phyloP scores from a whole-genome alignment of 768 basidiomycete species.

The Ephemerocybe angulata region DNA sequence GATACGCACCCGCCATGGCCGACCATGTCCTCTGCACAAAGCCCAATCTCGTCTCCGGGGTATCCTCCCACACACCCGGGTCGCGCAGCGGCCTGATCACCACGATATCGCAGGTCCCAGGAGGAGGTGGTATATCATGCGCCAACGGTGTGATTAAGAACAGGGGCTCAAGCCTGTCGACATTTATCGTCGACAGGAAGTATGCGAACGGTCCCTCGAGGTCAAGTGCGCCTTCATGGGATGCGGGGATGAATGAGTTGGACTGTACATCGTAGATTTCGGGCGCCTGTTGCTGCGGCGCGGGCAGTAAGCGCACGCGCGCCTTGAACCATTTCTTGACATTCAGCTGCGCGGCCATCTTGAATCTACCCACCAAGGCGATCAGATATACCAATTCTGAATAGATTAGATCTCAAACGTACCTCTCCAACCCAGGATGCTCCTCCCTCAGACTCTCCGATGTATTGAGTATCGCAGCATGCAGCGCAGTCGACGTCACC shows the following conservation, averaged over 20 bases:
- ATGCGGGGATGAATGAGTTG: slow-evolving; percentile 44
- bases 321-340: slow-evolving; percentile 68
- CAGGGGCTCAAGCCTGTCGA: slow-evolving; percentile 78
- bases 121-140: slow-evolving; percentile 40
- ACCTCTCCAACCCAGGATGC: slow-evolving; percentile 69
- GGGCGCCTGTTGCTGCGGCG: slow-evolving; percentile 36
- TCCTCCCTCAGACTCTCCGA: slow-evolving; percentile 70
- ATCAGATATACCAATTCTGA: slow-evolving; percentile 6
- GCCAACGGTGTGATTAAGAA: slow-evolving; percentile 75
- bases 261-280: slow-evolving; percentile 58
- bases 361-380: slow-evolving; percentile 51
- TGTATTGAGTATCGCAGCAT: slow-evolving; percentile 80
- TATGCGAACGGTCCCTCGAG: slow-evolving; percentile 76
- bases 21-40: slow-evolving; percentile 55
- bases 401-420: slow-evolving; percentile 14
- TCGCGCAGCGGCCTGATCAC: slow-evolving; percentile 70
- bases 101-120: slow-evolving; percentile 65
- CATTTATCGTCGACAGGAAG: slow-evolving; percentile 78
- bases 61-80: slow-evolving; percentile 41
- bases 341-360: slow-evolving; percentile 78
- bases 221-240: slow-evolving; percentile 29
- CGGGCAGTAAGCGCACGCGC: slow-evolving; percentile 52
- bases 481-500: slow-evolving; percentile 81
- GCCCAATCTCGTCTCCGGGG: slow-evolving; percentile 35
- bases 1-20: slow-evolving; percentile 68